Evolutionary conservation across 2,329 filamentous ascomycete species (phyloP).

Genomic region (Dryadomyces sulphureus): DNA sequence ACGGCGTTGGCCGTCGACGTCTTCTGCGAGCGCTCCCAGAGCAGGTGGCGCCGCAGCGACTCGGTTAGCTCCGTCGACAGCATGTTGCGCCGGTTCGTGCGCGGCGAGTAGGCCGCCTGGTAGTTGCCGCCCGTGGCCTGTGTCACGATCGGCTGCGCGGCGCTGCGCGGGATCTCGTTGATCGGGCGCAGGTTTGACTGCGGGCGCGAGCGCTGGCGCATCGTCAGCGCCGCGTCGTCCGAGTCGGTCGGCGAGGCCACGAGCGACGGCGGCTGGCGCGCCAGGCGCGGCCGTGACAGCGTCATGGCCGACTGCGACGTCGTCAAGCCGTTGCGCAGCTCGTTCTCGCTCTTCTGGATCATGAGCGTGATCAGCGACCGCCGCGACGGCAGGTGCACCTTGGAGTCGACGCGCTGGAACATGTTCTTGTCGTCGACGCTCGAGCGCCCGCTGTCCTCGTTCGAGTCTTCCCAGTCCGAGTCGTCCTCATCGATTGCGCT

Average conservation of each 20-base stretch:
- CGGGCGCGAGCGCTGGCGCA: constrained; percentile 35
- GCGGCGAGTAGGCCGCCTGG: constrained; percentile 70
- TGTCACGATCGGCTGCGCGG: constrained; percentile 63
- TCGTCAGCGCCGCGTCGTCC: constrained; percentile 46
- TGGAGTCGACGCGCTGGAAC: constrained; percentile 86
- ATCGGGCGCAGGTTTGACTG: constrained; percentile 35
- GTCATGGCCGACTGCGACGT: constrained; percentile 55
- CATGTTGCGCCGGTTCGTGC: constrained; percentile 91
- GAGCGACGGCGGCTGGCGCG: constrained; percentile 26
- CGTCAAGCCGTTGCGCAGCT: constrained; percentile 51
- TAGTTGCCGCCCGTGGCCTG: constrained; percentile 49
- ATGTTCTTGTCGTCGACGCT: constrained; percentile 66
- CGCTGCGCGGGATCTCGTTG: constrained; percentile 50
- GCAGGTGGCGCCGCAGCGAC: constrained; percentile 75
- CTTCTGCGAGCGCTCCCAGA: constrained; percentile 94
- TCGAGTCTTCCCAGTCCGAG: constrained; percentile 44
- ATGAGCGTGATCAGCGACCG: constrained; percentile 82
- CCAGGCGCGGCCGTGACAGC: constrained; percentile 46
- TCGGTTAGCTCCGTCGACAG: constrained; percentile 87
- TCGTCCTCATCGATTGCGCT: constrained; percentile 66
- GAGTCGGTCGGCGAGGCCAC: constrained; percentile 41
- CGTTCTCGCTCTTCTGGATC: constrained; percentile 64
- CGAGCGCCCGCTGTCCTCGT: constrained; percentile 56
- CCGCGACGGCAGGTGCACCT: constrained; percentile 68
- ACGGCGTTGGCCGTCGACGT: constrained; percentile 78